Percentiles rank a stretch among this genome's conserved stretches.
Conservation (phyloP, 352 stramenopile species). For the Phytophthora meadii region DNA sequence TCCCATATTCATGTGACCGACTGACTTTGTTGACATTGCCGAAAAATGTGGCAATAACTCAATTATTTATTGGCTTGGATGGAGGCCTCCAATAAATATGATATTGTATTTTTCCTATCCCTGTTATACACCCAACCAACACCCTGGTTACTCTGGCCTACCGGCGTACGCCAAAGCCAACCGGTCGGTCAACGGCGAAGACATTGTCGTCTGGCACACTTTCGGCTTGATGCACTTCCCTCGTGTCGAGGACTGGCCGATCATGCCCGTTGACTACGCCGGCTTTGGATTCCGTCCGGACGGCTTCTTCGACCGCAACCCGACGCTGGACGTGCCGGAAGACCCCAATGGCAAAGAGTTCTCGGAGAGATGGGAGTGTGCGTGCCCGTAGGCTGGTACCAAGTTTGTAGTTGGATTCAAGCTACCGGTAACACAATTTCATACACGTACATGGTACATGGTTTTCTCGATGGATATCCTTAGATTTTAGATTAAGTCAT, state of each 20-base stretch:
- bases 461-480: too few relatives aligned
- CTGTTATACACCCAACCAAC: constrained; percentile 78
- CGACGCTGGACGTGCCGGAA: constrained; percentile 56
- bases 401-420: background rate
- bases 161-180: constrained; percentile 63
- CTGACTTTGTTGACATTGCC: too few relatives aligned
- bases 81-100: too few relatives aligned
- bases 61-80: too few relatives aligned
- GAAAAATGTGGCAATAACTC: too few relatives aligned
- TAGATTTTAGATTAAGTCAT: background rate
- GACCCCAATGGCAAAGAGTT: constrained; percentile 50
- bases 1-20: too few relatives aligned
- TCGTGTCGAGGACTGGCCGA: constrained; percentile 72
- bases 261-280: constrained; percentile 80
- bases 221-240: constrained; percentile 80
- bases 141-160: constrained; percentile 53
- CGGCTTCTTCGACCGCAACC: constrained; percentile 70
- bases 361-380: constrained; percentile 38
- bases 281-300: constrained; percentile 76
- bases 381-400: background rate
- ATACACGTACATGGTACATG: too few relatives aligned
- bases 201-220: constrained; percentile 80
- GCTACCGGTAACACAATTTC: too few relatives aligned
- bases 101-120: too few relatives aligned
- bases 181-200: constrained; percentile 58